Percentiles rank a stretch among this genome's conserved stretches.
phyloP scores from a whole-genome alignment of 805 yeast species.

The Lachancea nothofagi region DNA sequence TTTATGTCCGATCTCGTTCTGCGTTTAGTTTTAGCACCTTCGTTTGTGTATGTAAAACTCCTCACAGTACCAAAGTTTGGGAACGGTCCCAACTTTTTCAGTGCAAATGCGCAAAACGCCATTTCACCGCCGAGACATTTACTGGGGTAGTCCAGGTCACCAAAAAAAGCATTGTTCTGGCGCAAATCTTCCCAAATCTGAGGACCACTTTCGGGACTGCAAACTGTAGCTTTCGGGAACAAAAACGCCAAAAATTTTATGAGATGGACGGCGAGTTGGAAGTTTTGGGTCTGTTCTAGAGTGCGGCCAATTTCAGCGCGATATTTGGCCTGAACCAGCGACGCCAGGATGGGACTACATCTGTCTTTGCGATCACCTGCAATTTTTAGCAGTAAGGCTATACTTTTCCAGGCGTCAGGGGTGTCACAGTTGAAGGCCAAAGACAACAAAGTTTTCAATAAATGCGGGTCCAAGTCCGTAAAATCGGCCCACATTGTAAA shows the following conservation, averaged over 20 bases:
- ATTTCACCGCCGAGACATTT: conserved; percentile 14
- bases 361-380: conserved; percentile 10
- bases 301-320: conserved; percentile 13
- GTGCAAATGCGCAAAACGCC: conserved; percentile 14
- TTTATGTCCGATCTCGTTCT: background rate
- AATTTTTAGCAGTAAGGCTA: conserved; percentile 15
- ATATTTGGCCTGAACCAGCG: conserved; percentile 13
- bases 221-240: conserved; percentile 15
- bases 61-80: conserved; percentile 4
- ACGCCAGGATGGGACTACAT: conserved; percentile 11
- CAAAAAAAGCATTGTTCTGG: conserved; percentile 16
- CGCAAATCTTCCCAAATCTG: conserved; percentile 16
- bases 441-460: conserved; percentile 13
- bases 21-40: background rate
- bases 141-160: conserved; percentile 15
- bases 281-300: conserved; percentile 15
- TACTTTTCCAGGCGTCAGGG: conserved; percentile 19
- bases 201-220: conserved; percentile 16
- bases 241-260: conserved; percentile 18
- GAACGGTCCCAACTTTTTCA: conserved; percentile 10
- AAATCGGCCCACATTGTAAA: background rate
- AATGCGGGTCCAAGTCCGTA: conserved; percentile 3
- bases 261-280: conserved; percentile 20
- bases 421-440: conserved; percentile 13
- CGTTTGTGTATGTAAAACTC: background rate